Conservation (phyloP, 176 grass and related monocot genomes). For the Musa beccarii region DNA sequence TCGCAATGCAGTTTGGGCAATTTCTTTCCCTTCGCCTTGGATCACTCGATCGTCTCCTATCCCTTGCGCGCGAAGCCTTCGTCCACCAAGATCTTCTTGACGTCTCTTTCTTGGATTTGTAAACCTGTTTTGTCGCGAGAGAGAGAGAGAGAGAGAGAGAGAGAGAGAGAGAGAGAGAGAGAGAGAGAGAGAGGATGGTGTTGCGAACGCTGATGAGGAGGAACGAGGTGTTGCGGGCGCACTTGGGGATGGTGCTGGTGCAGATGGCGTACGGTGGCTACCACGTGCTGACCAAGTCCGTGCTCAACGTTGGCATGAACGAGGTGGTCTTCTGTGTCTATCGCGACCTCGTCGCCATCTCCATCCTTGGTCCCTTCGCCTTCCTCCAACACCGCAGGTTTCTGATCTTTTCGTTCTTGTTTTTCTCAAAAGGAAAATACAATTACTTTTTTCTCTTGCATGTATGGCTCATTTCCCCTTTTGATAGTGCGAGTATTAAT, state of each 20-base stretch:
- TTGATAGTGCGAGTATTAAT: neutral
- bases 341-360: conserved; percentile 76
- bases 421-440: neutral
- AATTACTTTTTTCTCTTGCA: neutral
- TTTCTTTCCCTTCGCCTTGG: no score
- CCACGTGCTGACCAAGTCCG: conserved; percentile 98
- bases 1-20: no score
- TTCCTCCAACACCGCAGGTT: conserved; percentile 31
- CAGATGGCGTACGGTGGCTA: conserved; percentile 81
- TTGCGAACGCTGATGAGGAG: conserved; percentile 20
- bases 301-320: conserved; percentile 97
- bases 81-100: no score
- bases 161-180: conserved; percentile 9
- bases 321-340: conserved; percentile 96
- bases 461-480: neutral
- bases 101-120: no score
- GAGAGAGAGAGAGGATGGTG: conserved; percentile 16
- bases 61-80: no score
- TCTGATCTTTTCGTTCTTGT: neutral
- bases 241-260: conserved; percentile 69
- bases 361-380: conserved; percentile 59
- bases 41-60: no score
- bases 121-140: neutral
- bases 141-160: neutral
- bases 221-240: conserved; percentile 64